A percentile compares a stretch with the other conserved stretches of the same genome.
These are phyloP conservation scores for Mucor circinelloides DNA, from an alignment of 371 early-diverging fungal species.

Conservation along the genomic window DNA sequence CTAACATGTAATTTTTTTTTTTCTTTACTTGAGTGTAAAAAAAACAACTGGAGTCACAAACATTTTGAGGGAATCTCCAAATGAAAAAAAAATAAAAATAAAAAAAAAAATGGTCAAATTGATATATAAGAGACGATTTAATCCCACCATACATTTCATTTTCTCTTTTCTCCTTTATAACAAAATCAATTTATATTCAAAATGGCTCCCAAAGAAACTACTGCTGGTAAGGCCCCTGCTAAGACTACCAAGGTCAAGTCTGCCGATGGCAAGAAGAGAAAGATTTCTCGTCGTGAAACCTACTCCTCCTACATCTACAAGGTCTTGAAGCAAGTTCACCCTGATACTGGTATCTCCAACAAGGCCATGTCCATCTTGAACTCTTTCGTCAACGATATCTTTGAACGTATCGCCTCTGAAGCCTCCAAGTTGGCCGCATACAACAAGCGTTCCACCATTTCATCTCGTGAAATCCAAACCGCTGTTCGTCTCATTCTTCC, in stretches of 20 bases:
- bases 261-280: constrained; percentile 55
- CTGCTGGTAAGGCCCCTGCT: constrained; percentile 51
- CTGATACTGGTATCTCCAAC: constrained; percentile 97
- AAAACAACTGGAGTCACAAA: background rate
- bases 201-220: constrained; percentile 17
- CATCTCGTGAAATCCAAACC: constrained; percentile 95
- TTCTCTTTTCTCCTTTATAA: constrained; percentile 19
- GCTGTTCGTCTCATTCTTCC: constrained; percentile 93
- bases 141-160: background rate
- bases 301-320: constrained; percentile 96
- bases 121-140: background rate
- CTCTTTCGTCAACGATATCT: constrained; percentile 98
- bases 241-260: constrained; percentile 8
- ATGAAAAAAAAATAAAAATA: background rate
- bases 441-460: constrained; percentile 94
- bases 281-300: constrained; percentile 81
- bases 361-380: constrained; percentile 98
- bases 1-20: background rate
- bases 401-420: constrained; percentile 90
- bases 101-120: background rate
- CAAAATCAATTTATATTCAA: background rate
- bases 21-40: background rate
- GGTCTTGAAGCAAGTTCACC: constrained; percentile 97
- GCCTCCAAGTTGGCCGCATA: constrained; percentile 93
- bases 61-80: background rate